Conservation (phyloP, 352 stramenopile species). For the Peronospora farinosa region DNA sequence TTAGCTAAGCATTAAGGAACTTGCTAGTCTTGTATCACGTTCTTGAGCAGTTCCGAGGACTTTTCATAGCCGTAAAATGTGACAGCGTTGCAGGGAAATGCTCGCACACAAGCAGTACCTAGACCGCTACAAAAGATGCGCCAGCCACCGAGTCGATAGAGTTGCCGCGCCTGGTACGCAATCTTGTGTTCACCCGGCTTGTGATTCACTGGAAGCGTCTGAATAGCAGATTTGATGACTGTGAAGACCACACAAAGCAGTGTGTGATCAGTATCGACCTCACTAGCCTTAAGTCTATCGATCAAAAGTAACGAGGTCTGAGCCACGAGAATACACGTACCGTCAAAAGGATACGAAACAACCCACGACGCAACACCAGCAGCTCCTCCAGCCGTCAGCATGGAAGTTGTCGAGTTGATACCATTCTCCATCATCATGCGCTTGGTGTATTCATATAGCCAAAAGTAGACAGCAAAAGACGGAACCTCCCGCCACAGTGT, state of each 20-base stretch:
- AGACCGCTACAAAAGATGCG: constrained; percentile 76
- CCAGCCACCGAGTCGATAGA: constrained; percentile 61
- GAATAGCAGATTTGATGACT: constrained; percentile 85
- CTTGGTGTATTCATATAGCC: constrained; percentile 74
- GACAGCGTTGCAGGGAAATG: constrained; percentile 81
- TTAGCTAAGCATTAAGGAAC: constrained; percentile 7
- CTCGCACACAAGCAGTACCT: constrained; percentile 66
- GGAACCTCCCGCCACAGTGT: constrained; percentile 75
- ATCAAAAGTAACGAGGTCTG: constrained; percentile 4
- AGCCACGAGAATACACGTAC: constrained; percentile 25
- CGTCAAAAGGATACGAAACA: constrained; percentile 75
- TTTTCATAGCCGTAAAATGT: constrained; percentile 85
- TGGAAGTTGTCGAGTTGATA: constrained; percentile 58
- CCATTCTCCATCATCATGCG: constrained; percentile 51
- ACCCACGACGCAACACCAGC: constrained; percentile 77
- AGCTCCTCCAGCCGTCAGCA: constrained; percentile 74
- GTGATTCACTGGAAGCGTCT: constrained; percentile 60
- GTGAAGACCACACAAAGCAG: neutral
- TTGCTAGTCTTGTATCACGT: constrained; percentile 23
- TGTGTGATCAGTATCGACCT: constrained; percentile 6
- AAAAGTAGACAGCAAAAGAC: constrained; percentile 83
- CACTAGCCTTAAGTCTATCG: neutral
- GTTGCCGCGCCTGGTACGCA: constrained; percentile 53
- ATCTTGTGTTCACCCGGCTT: constrained; percentile 58
- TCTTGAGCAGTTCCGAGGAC: constrained; percentile 63